Evolutionary conservation across 2,329 filamentous ascomycete genomes (phyloP).

Genomic region (Juglanconis sp.): DNA sequence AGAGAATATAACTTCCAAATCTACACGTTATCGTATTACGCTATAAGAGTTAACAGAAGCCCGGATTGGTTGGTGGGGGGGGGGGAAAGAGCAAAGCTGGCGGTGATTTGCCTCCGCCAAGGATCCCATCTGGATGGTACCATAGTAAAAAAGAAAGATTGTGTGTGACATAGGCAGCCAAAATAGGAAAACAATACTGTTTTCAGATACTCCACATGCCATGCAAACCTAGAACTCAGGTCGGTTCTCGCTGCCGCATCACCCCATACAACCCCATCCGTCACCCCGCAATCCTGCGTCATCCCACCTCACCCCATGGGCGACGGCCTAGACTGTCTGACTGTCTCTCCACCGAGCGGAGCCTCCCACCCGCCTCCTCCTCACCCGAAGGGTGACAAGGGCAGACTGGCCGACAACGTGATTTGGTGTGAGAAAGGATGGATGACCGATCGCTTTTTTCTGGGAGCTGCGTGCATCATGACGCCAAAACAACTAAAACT

Average conservation of each 20-base stretch:
- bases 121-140: too few species aligned
- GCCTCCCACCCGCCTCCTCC: not conserved
- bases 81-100: too few species aligned
- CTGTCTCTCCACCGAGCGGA: not conserved
- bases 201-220: too few species aligned
- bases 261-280: slow-evolving; percentile 9
- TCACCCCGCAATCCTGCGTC: slow-evolving; percentile 16
- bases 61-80: too few species aligned
- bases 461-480: not conserved
- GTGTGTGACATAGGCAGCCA: too few species aligned
- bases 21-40: too few species aligned
- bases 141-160: too few species aligned
- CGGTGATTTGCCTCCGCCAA: too few species aligned
- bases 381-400: not conserved
- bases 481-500: not conserved
- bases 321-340: slow-evolving; percentile 2
- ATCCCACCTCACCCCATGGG: slow-evolving; percentile 16
- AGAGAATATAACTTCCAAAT: too few species aligned
- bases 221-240: not conserved
- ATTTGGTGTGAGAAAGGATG: not conserved
- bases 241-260: slow-evolving; percentile 2
- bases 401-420: not conserved
- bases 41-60: too few species aligned
- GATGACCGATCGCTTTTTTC: too few species aligned
- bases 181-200: too few species aligned